Evolutionary conservation across 805 yeast species (phyloP), one percentile per base, ranked within the genome.

Genomic region (Saturnispora ahearnii): DNA sequence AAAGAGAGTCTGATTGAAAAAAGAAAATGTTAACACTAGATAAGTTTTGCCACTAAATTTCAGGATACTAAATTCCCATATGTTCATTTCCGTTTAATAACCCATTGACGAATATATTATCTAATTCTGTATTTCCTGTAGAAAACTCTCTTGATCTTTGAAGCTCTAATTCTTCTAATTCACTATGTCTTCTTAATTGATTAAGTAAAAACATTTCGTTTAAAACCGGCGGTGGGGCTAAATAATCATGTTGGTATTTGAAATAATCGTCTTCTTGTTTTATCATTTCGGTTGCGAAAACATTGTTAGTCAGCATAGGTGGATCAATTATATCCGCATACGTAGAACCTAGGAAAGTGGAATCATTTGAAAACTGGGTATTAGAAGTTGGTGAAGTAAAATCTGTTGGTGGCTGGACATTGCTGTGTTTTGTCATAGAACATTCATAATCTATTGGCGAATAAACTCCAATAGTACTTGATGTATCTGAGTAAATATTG

Each of bases 101-200:
- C 8, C 38, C 22, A 13, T n/a, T 37, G 8, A 12, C 31, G n/a
- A 46, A 8, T 15, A 41, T n/a, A 32, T 46, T 44, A 9, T 46
- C 49, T 3, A 31, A 13, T 24, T 46, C 49, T 2, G 24, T 15
- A 24, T 13, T 36, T 10, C 21, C 21, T 7, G 40, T 3, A 6
- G 24, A 36, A 22, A 18, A 36, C 12, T 21, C 40, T 22, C n/a
- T 22, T 8, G 40, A 36, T 15, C 40, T 36, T 18, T 18, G 40
- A n/a, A 21, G 40, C 24, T 36, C 40, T 15, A 36, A 26, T 36
- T 36, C 21, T 22, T 36, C 40, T 18, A 46, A 33, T 24, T 21
- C 24, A 11, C 33, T 15, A 4, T 46, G 49, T 22, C 37, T 38
- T 10, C 49, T 36, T 10, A 46, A 31, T 24, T 46, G 49, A 21